Conservation (phyloP, 2,329 filamentous ascomycete genomes). For the Lasiodiplodia sp. region DNA sequence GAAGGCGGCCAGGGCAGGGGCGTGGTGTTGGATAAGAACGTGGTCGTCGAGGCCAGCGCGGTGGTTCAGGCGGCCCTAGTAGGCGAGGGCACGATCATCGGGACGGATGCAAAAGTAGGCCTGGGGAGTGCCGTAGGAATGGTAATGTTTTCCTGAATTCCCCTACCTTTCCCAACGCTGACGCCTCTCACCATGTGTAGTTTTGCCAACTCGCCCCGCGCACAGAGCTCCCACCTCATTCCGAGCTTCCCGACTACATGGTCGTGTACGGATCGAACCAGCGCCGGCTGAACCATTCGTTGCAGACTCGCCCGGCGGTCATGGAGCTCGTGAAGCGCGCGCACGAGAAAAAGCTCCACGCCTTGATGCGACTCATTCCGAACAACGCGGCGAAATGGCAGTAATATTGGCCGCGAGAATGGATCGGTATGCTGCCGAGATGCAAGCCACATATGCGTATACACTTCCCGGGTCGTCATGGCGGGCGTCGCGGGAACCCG, state of each 20-base stretch:
- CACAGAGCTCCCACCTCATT: constrained; percentile 44
- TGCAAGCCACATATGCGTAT: background rate
- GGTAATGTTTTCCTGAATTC: constrained; percentile 38
- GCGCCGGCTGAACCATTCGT: constrained; percentile 49
- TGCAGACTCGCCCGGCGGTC: constrained; percentile 42
- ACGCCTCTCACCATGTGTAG: constrained; percentile 35
- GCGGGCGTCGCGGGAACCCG: background rate
- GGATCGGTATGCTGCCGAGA: background rate
- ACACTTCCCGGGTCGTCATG: background rate
- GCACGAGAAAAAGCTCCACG: constrained; percentile 46
- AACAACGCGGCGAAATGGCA: constrained; percentile 48
- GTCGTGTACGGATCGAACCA: constrained; percentile 52
- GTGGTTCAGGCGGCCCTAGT: constrained; percentile 48
- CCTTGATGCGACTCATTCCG: constrained; percentile 44
- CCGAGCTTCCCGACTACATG: constrained; percentile 54
- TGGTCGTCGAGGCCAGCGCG: constrained; percentile 54
- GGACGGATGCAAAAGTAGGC: constrained; percentile 43
- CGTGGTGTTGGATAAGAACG: constrained; percentile 50
- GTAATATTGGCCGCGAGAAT: background rate
- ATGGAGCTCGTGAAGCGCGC: constrained; percentile 39
- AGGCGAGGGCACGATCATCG: constrained; percentile 46
- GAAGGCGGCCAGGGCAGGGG: constrained; percentile 34
- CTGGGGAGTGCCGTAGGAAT: constrained; percentile 49
- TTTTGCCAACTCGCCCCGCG: constrained; percentile 54
- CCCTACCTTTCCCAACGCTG: background rate